Conservation (phyloP, 2,329 filamentous ascomycete species). For the Clonostachys sp. region DNA sequence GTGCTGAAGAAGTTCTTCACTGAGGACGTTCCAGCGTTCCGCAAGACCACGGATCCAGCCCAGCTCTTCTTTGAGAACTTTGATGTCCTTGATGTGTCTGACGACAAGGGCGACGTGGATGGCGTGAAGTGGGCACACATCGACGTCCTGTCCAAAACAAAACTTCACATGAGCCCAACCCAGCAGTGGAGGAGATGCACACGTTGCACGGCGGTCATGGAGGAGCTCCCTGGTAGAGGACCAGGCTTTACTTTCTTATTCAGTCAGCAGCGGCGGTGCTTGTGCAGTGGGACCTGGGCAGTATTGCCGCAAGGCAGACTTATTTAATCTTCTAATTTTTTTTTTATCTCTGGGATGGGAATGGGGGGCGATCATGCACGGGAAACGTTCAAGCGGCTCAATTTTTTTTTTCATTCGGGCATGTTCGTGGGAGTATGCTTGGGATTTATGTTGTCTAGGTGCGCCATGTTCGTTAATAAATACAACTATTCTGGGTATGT, state of each 20-base stretch:
- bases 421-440: too few relatives aligned
- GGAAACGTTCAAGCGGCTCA: too few relatives aligned
- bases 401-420: too few relatives aligned
- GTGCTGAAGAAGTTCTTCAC: slow-evolving; percentile 65
- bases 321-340: neutral
- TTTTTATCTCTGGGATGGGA: too few relatives aligned
- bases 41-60: slow-evolving; percentile 56
- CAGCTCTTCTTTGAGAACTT: slow-evolving; percentile 72
- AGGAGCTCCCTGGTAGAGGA: slow-evolving; percentile 51
- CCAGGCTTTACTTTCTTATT: slow-evolving; percentile 50
- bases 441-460: too few relatives aligned
- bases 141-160: slow-evolving; percentile 55
- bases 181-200: slow-evolving; percentile 35
- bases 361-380: too few relatives aligned
- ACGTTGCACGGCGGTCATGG: slow-evolving; percentile 62
- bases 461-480: too few relatives aligned
- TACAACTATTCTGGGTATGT: too few relatives aligned
- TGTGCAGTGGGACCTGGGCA: slow-evolving; percentile 50
- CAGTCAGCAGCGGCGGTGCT: slow-evolving; percentile 48
- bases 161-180: slow-evolving; percentile 30
- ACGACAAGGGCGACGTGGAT: slow-evolving; percentile 45
- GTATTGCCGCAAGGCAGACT: slow-evolving; percentile 28
- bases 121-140: slow-evolving; percentile 33
- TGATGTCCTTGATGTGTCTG: slow-evolving; percentile 60
- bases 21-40: slow-evolving; percentile 52